A percentile compares a stretch with the other conserved stretches of the same genome.
These are phyloP conservation scores for Leccinum solheimii DNA, from an alignment of 1,284 basidiomycete species.

Conservation along the genomic window DNA sequence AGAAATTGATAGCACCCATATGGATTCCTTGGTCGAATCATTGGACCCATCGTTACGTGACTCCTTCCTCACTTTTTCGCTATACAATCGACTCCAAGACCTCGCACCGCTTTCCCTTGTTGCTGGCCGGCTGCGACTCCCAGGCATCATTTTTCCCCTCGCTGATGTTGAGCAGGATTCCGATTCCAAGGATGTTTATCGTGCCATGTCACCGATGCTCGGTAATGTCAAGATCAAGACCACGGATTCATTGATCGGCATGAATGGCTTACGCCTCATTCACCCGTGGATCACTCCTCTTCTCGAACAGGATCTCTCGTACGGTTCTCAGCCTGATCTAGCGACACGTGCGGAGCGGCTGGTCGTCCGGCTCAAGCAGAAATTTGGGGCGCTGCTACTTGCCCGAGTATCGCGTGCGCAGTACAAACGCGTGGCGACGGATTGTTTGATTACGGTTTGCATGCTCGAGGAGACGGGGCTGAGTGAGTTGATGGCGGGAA, in stretches of 20 bases:
- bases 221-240: conserved; percentile 10
- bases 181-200: background rate
- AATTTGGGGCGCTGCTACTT: conserved; percentile 9
- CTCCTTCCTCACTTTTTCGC: background rate
- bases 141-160: conserved; percentile 8
- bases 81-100: background rate
- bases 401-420: background rate
- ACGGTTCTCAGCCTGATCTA: background rate
- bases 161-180: background rate
- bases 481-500: background rate
- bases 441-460: conserved; percentile 6
- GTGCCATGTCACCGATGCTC: background rate
- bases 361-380: conserved; percentile 1
- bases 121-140: conserved; percentile 5
- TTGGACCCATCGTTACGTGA: conserved; percentile 1
- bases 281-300: conserved; percentile 16
- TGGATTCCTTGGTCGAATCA: background rate
- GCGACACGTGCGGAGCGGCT: background rate
- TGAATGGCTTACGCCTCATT: conserved; percentile 1
- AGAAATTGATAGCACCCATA: background rate
- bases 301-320: background rate
- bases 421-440: conserved; percentile 10
- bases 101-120: background rate
- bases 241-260: background rate
- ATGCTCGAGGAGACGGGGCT: background rate